Conservation (phyloP, 805 yeast genomes). For the Aciculoconidium aculeatum region DNA sequence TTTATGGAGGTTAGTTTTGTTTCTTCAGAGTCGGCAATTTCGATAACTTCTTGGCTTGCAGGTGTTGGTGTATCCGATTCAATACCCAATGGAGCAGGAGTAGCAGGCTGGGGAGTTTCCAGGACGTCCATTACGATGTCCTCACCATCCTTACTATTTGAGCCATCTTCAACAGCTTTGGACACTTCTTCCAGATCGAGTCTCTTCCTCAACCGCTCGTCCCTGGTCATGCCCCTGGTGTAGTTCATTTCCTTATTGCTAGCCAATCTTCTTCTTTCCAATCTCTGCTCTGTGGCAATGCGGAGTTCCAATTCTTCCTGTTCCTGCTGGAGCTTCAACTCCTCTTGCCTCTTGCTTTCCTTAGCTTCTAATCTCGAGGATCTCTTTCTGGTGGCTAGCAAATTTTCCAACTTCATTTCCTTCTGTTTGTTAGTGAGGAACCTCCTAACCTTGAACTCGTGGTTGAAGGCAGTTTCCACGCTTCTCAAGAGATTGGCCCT, state of each 20-base stretch:
- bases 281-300: slow-evolving; percentile 37
- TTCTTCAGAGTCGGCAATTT: too few relatives aligned
- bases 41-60: too few relatives aligned
- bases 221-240: slow-evolving; percentile 18
- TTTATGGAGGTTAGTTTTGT: too few relatives aligned
- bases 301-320: slow-evolving; percentile 41
- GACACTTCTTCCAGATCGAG: too few relatives aligned
- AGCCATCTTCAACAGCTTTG: too few relatives aligned
- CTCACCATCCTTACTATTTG: too few relatives aligned
- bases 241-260: slow-evolving; percentile 21
- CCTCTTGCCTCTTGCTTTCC: slow-evolving; percentile 46
- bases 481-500: slow-evolving; percentile 12
- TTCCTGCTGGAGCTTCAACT: slow-evolving; percentile 41
- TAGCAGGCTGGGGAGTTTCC: too few relatives aligned
- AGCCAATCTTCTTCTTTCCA: slow-evolving; percentile 39
- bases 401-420: slow-evolving; percentile 56
- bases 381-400: slow-evolving; percentile 65
- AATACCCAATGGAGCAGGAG: too few relatives aligned
- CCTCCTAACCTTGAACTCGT: slow-evolving; percentile 50
- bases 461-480: slow-evolving; percentile 20
- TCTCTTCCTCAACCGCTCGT: too few relatives aligned
- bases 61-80: too few relatives aligned
- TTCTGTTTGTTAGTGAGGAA: slow-evolving; percentile 50
- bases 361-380: slow-evolving; percentile 70
- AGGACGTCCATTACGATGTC: too few relatives aligned